Base-by-base conservation (phyloP, 768 basidiomycete species). In the Panus rudis region DNA sequence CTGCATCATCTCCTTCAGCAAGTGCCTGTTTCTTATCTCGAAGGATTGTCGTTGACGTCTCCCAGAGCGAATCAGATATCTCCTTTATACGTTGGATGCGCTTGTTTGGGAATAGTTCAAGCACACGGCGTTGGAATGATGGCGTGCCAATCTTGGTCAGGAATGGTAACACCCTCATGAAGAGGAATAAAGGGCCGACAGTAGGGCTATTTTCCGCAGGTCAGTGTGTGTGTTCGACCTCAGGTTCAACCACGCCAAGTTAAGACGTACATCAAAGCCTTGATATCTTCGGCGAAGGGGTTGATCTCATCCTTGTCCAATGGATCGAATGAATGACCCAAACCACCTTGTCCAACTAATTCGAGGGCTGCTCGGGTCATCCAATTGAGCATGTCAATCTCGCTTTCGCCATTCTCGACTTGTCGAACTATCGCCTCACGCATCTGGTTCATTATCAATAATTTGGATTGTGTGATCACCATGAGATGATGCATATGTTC, bases 11-110 rank as follows among this genome's bases (percentile, higher is more conserved):
- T 4, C 64, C 67, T 19, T 54, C 52, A 10, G 45, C 46, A 2
- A 71, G 31, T 1, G 66, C 60, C 25, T 46, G 51, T 44, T 64
- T 67, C 54, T 72, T 73, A 17, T 54, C 48, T 17, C 58, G 47
- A 26, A 63, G 64, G 4, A 75, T 64, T 4, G 62, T 51, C 16
- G 55, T 45, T 5, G 70, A 63, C 4, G 61, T 61, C 8, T 57
- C 46, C 16, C 67, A 51, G 54, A 75, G 57, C 3, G 60, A 50
- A 28, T 67, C 63, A 0, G 63, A 44, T 13, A 70, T 57, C 11
- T 62, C 58, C 38, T 63, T 53, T 12, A 72, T 25, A 3, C 53
- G 41, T 17, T 63, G 60, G 7, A 67, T 30, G 8, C 47, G 34
- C 34, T 55, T 52, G 43, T 52, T 61, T 1, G 71, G 70, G 14